A percentile compares a stretch with the other conserved stretches of the same genome.
Evolutionary conservation across 1,284 basidiomycete species (phyloP).

Genomic region (Somion occarium): DNA sequence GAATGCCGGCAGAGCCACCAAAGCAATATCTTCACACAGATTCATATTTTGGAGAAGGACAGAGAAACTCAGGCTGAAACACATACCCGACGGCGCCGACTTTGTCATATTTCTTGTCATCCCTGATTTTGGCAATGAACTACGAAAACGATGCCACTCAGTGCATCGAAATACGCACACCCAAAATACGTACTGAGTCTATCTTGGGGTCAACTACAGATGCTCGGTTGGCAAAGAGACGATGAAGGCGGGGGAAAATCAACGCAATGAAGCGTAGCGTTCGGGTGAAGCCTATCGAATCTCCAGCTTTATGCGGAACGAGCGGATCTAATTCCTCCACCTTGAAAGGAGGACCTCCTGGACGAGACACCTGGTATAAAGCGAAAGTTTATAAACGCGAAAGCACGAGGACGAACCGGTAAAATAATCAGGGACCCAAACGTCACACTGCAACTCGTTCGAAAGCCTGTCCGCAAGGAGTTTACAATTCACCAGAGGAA

Average conservation of each 20-base stretch:
- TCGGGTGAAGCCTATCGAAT: conserved; percentile 28
- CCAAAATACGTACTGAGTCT: conserved; percentile 22
- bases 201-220: conserved; percentile 35
- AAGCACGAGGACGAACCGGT: conserved; percentile 28
- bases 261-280: conserved; percentile 30
- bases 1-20: conserved; percentile 43
- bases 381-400: neutral
- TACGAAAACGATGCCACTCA: conserved; percentile 17
- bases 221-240: conserved; percentile 34
- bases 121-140: conserved; percentile 46
- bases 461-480: conserved; percentile 60
- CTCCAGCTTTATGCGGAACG: conserved; percentile 37
- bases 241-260: conserved; percentile 28
- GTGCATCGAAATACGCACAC: neutral
- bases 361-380: no score
- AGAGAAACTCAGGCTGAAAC: neutral
- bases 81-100: conserved; percentile 57
- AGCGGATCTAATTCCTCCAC: conserved; percentile 29
- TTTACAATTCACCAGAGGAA: conserved; percentile 52
- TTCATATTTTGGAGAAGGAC: neutral
- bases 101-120: conserved; percentile 49
- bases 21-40: conserved; percentile 48
- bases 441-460: conserved; percentile 47
- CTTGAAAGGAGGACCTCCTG: conserved; percentile 40
- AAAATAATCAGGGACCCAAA: conserved; percentile 58